These are phyloP conservation scores for Thymus mandschuricus DNA, from an alignment of 257 asterid species.

Conservation along the genomic window DNA sequence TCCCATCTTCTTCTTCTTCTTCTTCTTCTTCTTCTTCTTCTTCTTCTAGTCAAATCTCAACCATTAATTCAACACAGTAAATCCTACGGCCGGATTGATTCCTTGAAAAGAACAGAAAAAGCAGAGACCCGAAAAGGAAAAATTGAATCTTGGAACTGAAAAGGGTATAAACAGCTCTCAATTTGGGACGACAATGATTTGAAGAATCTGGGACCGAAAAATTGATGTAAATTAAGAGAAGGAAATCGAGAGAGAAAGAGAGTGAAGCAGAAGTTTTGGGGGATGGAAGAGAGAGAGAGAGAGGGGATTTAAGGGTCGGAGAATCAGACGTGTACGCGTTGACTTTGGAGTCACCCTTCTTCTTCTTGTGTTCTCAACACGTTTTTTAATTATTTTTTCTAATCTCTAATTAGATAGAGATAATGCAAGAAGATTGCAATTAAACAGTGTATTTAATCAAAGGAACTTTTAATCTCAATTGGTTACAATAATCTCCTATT, in stretches of 20 bases:
- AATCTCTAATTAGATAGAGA: no score
- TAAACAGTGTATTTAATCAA: no score
- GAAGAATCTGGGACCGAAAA: not conserved
- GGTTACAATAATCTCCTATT: no score
- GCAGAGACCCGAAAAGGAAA: not conserved
- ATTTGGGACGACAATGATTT: no score
- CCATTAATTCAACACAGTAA: not conserved
- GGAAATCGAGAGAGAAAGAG: not conserved
- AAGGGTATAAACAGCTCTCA: not conserved
- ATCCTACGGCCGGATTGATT: slow-evolving; percentile 9
- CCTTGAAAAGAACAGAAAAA: not conserved
- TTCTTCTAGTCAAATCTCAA: not conserved
- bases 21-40: not conserved
- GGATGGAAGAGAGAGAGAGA: not conserved
- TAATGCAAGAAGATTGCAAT: no score
- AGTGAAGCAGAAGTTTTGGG: not conserved
- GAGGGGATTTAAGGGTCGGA: slow-evolving; percentile 21
- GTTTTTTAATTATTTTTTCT: slow-evolving; percentile 23
- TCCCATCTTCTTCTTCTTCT: slow-evolving; percentile 35
- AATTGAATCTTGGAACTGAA: slow-evolving; percentile 9
- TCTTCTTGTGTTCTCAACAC: slow-evolving; percentile 20
- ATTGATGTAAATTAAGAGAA: not conserved
- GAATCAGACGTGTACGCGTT: slow-evolving; percentile 18
- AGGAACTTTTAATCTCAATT: no score
- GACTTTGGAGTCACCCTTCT: slow-evolving; percentile 12